Conservation (phyloP, 192 early-diverging fungal genomes). For the Podila minutissima region DNA sequence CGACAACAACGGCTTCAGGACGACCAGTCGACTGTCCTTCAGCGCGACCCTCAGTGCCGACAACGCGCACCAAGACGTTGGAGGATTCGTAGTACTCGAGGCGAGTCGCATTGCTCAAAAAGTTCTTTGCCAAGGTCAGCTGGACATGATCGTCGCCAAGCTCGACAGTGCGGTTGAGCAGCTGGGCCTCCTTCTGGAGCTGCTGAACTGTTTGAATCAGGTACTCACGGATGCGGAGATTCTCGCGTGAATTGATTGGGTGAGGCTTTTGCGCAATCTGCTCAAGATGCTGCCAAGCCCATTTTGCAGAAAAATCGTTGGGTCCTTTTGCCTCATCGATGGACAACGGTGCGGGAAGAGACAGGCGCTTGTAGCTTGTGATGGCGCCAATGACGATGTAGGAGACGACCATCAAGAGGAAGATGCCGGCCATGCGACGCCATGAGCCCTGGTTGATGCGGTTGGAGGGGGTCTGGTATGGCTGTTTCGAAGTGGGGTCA, state of each 20-base stretch:
- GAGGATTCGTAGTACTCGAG: conserved; percentile 56
- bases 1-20: conserved; percentile 66
- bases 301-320: conserved; percentile 35
- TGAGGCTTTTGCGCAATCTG: conserved; percentile 42
- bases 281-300: conserved; percentile 48
- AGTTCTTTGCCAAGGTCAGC: conserved; percentile 21
- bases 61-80: conserved; percentile 70
- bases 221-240: conserved; percentile 33
- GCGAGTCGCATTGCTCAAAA: conserved; percentile 24
- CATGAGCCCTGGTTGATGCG: conserved; percentile 45
- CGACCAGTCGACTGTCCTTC: conserved; percentile 25
- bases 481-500: not conserved
- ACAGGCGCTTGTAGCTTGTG: conserved; percentile 40
- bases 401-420: conserved; percentile 40
- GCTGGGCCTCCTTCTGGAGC: conserved; percentile 34
- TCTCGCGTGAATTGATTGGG: conserved; percentile 46
- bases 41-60: conserved; percentile 56
- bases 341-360: conserved; percentile 29
- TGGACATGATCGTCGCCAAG: conserved; percentile 31
- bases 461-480: not conserved
- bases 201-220: conserved; percentile 16
- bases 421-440: conserved; percentile 46
- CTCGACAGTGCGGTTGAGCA: conserved; percentile 23
- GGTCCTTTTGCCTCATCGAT: conserved; percentile 24
- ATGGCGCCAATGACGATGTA: conserved; percentile 41